These are phyloP conservation scores for Xanthoconium stramineum DNA, from an alignment of 768 basidiomycete genomes.

Conservation along the genomic window DNA sequence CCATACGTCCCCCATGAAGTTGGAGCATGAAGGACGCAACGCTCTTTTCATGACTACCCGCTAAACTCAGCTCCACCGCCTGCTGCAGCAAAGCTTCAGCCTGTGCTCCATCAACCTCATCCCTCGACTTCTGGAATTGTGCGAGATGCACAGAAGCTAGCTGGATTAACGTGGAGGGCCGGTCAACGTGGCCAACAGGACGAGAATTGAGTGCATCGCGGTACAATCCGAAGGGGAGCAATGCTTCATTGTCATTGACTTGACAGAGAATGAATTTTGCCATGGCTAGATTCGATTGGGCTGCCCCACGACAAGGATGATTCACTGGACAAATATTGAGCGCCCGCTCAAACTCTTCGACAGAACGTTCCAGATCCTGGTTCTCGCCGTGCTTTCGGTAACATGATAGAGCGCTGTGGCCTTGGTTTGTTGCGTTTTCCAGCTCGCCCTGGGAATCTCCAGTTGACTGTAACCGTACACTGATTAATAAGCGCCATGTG, in stretches of 20 bases:
- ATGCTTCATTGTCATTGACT: background rate
- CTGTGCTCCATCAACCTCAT: background rate
- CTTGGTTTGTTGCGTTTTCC: background rate
- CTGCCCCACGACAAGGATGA: background rate
- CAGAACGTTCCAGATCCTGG: background rate
- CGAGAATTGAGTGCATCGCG: no score
- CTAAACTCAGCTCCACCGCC: background rate
- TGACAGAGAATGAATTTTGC: background rate
- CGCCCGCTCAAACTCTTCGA: background rate
- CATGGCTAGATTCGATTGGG: background rate
- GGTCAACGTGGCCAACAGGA: no score
- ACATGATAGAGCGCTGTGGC: background rate
- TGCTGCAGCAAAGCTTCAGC: background rate
- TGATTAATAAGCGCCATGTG: no score
- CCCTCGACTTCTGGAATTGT: background rate
- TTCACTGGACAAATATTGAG: background rate
- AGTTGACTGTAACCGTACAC: no score
- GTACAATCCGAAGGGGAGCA: background rate
- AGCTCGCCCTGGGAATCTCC: no score
- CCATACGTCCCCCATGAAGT: no score
- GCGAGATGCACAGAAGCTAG: background rate
- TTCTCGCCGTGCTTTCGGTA: background rate
- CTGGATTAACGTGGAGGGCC: background rate
- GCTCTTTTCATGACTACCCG: background rate
- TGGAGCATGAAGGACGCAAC: no score